Evolutionary conservation across 768 basidiomycete genomes (phyloP).

Genomic region (Russula lepida): DNA sequence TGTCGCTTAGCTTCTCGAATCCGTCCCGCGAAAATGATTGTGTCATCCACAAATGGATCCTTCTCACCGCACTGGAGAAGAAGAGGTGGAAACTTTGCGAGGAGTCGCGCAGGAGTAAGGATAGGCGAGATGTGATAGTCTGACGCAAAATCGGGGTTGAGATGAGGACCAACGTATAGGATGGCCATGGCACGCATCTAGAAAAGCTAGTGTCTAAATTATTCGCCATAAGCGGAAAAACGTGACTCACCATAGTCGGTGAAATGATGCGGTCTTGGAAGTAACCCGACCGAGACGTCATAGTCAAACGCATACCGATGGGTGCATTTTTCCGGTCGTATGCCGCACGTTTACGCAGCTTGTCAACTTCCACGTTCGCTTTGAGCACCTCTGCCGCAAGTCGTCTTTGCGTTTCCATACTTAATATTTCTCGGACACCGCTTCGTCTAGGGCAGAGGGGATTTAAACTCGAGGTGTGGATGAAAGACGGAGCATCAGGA

Average conservation of each 20-base stretch:
- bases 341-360: constrained; percentile 18
- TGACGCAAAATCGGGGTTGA: constrained; percentile 87
- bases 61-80: constrained; percentile 95
- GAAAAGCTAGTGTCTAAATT: neutral
- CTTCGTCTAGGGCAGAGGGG: neutral
- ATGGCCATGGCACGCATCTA: constrained; percentile 99
- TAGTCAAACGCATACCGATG: constrained; percentile 83
- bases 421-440: neutral
- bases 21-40: constrained; percentile 90
- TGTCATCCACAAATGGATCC: constrained; percentile 92
- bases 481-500: neutral
- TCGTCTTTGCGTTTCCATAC: constrained; percentile 9
- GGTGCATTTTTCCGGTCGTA: constrained; percentile 32
- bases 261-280: constrained; percentile 92
- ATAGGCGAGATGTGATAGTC: constrained; percentile 97
- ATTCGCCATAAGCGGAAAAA: neutral
- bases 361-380: constrained; percentile 19
- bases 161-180: constrained; percentile 88
- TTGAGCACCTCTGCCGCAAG: constrained; percentile 14
- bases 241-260: constrained; percentile 80
- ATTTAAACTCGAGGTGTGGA: neutral
- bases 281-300: constrained; percentile 91
- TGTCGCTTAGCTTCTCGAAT: constrained; percentile 91
- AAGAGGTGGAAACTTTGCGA: constrained; percentile 90
- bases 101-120: constrained; percentile 69